phyloP scores from a whole-genome alignment of 768 basidiomycete species.

The Pisolithus marmoratus region DNA sequence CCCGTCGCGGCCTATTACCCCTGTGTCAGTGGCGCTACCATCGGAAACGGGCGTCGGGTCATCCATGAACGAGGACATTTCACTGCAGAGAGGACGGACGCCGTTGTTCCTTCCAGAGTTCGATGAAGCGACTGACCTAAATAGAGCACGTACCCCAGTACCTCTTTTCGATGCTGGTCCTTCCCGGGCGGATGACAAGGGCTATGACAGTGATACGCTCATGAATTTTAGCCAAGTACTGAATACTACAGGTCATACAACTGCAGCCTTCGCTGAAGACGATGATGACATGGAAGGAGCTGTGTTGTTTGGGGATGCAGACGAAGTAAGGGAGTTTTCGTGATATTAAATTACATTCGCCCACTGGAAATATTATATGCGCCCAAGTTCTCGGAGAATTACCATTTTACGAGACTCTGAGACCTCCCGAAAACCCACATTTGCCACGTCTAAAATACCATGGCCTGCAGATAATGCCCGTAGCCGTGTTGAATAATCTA shows the following conservation, averaged over 20 bases:
- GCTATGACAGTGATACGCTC: constrained; percentile 48
- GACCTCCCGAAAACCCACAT: constrained; percentile 72
- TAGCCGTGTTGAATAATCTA: constrained; percentile 74
- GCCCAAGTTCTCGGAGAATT: constrained; percentile 75
- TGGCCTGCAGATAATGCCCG: constrained; percentile 80
- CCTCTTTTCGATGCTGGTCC: constrained; percentile 34
- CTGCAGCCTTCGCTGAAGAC: constrained; percentile 58
- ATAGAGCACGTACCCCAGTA: constrained; percentile 32
- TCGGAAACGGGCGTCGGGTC: constrained; percentile 8
- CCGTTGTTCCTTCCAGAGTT: constrained; percentile 74
- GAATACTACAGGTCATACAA: constrained; percentile 48
- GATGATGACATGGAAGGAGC: constrained; percentile 73
- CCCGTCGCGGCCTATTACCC: constrained; percentile 27
- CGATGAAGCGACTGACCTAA: constrained; percentile 34
- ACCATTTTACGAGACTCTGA: constrained; percentile 56
- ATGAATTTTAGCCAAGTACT: constrained; percentile 74
- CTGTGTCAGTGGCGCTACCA: constrained; percentile 29
- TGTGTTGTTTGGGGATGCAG: constrained; percentile 77
- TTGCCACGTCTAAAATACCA: constrained; percentile 73
- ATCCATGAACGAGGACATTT: constrained; percentile 9
- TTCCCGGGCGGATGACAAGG: constrained; percentile 26
- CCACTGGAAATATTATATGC: constrained; percentile 37
- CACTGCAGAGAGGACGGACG: constrained; percentile 39
- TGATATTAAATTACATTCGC: constrained; percentile 10
- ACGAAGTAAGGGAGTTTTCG: constrained; percentile 62